A percentile compares a stretch with the other conserved stretches of the same genome.
Evolutionary conservation across 805 yeast genomes (phyloP).

Genomic region (Starmerella cellae): DNA sequence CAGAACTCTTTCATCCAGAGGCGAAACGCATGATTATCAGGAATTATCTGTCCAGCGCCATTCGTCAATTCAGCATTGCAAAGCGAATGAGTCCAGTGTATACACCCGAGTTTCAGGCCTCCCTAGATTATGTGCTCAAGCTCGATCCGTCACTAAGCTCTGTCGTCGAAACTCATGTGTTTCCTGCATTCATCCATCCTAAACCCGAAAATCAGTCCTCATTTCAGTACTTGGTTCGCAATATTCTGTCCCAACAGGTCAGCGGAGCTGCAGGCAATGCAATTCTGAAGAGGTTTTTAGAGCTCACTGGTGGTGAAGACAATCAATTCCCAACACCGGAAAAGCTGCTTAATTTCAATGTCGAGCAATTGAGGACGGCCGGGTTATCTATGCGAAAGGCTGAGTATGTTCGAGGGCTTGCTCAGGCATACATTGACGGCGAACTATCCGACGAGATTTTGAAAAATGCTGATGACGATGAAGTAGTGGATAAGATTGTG

Average conservation of each 20-base stretch:
- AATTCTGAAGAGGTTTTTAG: constrained; percentile 39
- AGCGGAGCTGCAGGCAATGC: constrained; percentile 64
- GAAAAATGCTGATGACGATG: constrained; percentile 22
- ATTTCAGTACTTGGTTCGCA: constrained; percentile 21
- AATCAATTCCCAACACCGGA: constrained; percentile 40
- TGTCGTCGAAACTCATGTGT: constrained; percentile 10
- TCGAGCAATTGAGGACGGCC: constrained; percentile 41
- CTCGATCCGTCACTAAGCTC: constrained; percentile 19
- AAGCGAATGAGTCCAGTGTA: constrained; percentile 3
- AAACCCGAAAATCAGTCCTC: constrained; percentile 10
- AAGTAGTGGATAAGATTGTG: constrained; percentile 25
- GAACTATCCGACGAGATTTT: constrained; percentile 23
- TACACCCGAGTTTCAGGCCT: constrained; percentile 11
- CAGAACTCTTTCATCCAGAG: too few species aligned
- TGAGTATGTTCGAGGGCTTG: constrained; percentile 54
- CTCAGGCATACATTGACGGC: constrained; percentile 23
- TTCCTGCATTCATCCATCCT: constrained; percentile 16
- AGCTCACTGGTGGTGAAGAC: constrained; percentile 25
- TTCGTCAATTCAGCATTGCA: too few species aligned
- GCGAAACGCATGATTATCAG: too few species aligned
- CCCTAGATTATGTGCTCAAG: constrained; percentile 14
- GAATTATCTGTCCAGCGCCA: too few species aligned
- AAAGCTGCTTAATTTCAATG: constrained; percentile 31
- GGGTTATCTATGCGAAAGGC: constrained; percentile 63
- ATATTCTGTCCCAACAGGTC: constrained; percentile 28